A percentile compares a stretch with the other conserved stretches of the same genome.
phyloP scores from a whole-genome alignment of 768 basidiomycete species.

The Tylopilus rubrobrunneus region DNA sequence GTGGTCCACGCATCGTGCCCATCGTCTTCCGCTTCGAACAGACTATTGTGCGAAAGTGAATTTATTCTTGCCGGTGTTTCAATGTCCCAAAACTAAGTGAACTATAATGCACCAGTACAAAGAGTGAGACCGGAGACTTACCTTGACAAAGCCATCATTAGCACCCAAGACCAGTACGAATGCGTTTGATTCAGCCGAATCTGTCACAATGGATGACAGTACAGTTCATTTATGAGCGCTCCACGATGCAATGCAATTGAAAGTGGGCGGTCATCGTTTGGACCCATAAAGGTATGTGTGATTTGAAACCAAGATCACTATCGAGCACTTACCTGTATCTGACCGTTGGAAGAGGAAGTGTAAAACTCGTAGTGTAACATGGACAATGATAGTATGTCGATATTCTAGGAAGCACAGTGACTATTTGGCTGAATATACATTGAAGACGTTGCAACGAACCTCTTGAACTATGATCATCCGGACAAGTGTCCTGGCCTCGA shows the following conservation, averaged over 20 bases:
- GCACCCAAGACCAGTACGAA: conserved; percentile 69
- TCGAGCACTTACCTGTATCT: conserved; percentile 53
- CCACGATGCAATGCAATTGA: conserved; percentile 85
- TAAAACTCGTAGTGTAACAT: conserved; percentile 62
- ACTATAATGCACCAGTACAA: neutral
- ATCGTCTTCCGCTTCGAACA: conserved; percentile 15
- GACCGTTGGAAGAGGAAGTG: conserved; percentile 63
- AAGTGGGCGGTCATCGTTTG: conserved; percentile 79
- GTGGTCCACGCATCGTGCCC: conserved; percentile 13
- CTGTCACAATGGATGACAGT: conserved; percentile 71
- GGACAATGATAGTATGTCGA: conserved; percentile 81
- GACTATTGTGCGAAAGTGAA: neutral
- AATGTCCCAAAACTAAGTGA: conserved; percentile 52
- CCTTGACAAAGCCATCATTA: conserved; percentile 84
- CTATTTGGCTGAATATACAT: neutral
- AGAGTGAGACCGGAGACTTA: conserved; percentile 25
- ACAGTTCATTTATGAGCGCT: conserved; percentile 76
- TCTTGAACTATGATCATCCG: conserved; percentile 85
- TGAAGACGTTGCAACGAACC: conserved; percentile 34
- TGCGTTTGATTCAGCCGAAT: conserved; percentile 22
- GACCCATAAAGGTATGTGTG: neutral
- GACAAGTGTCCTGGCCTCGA: conserved; percentile 85
- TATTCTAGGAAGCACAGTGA: conserved; percentile 40
- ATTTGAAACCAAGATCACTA: neutral
- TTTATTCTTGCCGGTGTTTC: conserved; percentile 17